Evolutionary conservation across 2,329 filamentous ascomycete species (phyloP).

Genomic region (Botrytis deweyae): DNA sequence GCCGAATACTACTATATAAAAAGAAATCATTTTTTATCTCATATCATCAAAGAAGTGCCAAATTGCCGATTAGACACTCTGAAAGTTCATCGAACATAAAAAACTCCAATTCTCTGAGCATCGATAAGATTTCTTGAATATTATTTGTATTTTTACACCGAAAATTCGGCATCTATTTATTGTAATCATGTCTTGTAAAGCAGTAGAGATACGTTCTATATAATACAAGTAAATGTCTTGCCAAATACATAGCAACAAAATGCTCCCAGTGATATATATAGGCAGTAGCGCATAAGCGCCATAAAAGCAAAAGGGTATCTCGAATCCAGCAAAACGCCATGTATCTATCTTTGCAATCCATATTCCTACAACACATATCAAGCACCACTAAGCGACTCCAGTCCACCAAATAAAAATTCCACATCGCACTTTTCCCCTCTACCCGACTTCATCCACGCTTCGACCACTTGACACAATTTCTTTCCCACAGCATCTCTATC

Average conservation of each 20-base stretch:
- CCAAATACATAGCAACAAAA: not conserved
- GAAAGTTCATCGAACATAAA: not conserved
- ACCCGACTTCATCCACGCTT: conserved; percentile 27
- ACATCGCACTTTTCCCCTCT: conserved; percentile 23
- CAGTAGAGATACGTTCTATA: not conserved
- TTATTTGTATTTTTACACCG: not conserved
- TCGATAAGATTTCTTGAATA: not conserved
- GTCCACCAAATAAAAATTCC: conserved; percentile 29
- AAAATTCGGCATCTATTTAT: not conserved
- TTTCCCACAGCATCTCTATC: conserved; percentile 21
- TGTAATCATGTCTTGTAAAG: not conserved
- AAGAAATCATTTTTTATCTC: not conserved
- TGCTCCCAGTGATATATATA: not conserved
- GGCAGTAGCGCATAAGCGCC: not conserved
- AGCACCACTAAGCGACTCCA: conserved; percentile 19
- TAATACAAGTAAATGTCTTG: conserved; percentile 1
- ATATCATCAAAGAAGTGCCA: not conserved
- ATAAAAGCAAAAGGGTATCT: conserved; percentile 23
- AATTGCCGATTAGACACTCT: not conserved
- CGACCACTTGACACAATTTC: conserved; percentile 26
- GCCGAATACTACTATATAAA: too few relatives aligned
- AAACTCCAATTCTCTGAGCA: not conserved
- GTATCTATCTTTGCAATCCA: not conserved
- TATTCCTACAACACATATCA: not conserved
- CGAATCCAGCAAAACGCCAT: conserved; percentile 12